Conservation (phyloP, 1,284 basidiomycete species). For the Ganoderma resinaceum region DNA sequence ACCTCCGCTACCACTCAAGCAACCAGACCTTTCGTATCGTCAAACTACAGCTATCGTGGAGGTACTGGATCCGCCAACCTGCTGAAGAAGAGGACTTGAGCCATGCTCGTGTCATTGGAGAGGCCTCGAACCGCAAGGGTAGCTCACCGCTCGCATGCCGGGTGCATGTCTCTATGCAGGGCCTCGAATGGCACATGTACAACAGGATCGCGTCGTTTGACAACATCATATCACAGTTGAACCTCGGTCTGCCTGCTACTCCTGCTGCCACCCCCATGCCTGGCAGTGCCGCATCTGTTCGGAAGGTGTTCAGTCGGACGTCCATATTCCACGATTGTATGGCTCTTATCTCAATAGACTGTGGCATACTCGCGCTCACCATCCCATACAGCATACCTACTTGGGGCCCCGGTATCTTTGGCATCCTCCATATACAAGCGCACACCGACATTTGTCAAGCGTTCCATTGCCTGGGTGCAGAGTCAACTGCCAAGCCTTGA, state of each 20-base stretch:
- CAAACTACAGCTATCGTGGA: constrained; percentile 87
- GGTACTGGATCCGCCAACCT: constrained; percentile 87
- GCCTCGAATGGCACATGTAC: constrained; percentile 91
- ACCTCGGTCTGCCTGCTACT: constrained; percentile 41
- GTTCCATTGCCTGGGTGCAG: constrained; percentile 56
- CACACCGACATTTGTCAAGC: constrained; percentile 56
- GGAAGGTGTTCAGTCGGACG: constrained; percentile 41
- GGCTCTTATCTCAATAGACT: constrained; percentile 3
- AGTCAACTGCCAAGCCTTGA: constrained; percentile 74
- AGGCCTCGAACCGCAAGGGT: constrained; percentile 44
- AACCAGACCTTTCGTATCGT: constrained; percentile 87
- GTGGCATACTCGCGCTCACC: neutral
- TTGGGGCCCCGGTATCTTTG: constrained; percentile 37
- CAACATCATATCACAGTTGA: constrained; percentile 80
- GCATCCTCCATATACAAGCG: constrained; percentile 38
- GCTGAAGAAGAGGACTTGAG: constrained; percentile 71
- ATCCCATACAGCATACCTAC: constrained; percentile 29
- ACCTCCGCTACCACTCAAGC: constrained; percentile 87
- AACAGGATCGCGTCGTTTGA: constrained; percentile 91
- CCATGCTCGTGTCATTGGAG: constrained; percentile 58
- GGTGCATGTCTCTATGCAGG: constrained; percentile 79
- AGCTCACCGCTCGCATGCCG: constrained; percentile 68
- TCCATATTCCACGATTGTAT: constrained; percentile 40
- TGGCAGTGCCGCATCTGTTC: constrained; percentile 36
- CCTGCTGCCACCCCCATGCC: constrained; percentile 32